Percentiles rank a stretch among this genome's conserved stretches.
These are phyloP conservation scores for Coemansia sp. DNA, from an alignment of 192 early-diverging fungal species.

Conservation along the genomic window DNA sequence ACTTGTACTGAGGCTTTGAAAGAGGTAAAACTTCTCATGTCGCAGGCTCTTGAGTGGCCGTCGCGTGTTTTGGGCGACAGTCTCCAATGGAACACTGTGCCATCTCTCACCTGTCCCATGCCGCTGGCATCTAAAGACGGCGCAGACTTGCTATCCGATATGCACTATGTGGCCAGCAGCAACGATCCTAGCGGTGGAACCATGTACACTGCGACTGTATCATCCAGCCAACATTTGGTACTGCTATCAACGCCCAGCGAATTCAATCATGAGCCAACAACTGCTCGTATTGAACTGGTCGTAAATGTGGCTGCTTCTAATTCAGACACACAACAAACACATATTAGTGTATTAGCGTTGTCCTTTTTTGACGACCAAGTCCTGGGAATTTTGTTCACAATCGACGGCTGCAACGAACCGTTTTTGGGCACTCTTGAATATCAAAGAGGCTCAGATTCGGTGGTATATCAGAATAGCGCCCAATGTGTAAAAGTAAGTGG, in stretches of 20 bases:
- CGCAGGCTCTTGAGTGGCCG: slow-evolving; percentile 33
- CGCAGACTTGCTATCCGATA: slow-evolving; percentile 1
- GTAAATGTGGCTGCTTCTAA: neutral
- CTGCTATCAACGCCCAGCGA: neutral
- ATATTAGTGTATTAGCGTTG: slow-evolving; percentile 16
- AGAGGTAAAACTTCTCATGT: slow-evolving; percentile 10
- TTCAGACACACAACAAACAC: neutral
- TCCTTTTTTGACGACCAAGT: slow-evolving; percentile 37
- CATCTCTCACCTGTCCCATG: neutral
- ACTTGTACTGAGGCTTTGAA: slow-evolving; percentile 22
- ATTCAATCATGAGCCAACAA: neutral
- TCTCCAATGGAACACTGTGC: slow-evolving; percentile 16
- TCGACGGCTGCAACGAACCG: slow-evolving; percentile 24
- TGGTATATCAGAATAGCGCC: neutral
- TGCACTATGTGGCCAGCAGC: slow-evolving; percentile 12
- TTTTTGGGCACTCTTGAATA: slow-evolving; percentile 32
- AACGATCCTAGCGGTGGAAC: neutral
- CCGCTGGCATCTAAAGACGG: neutral
- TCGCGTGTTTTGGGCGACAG: slow-evolving; percentile 29
- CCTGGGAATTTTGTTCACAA: slow-evolving; percentile 30
- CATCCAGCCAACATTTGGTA: neutral
- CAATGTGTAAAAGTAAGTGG: slow-evolving; percentile 6
- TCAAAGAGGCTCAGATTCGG: neutral
- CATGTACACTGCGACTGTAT: slow-evolving; percentile 4
- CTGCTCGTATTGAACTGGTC: slow-evolving; percentile 6